Evolutionary conservation across 2,329 filamentous ascomycete species (phyloP).

Genomic region (Cercospora janseana): DNA sequence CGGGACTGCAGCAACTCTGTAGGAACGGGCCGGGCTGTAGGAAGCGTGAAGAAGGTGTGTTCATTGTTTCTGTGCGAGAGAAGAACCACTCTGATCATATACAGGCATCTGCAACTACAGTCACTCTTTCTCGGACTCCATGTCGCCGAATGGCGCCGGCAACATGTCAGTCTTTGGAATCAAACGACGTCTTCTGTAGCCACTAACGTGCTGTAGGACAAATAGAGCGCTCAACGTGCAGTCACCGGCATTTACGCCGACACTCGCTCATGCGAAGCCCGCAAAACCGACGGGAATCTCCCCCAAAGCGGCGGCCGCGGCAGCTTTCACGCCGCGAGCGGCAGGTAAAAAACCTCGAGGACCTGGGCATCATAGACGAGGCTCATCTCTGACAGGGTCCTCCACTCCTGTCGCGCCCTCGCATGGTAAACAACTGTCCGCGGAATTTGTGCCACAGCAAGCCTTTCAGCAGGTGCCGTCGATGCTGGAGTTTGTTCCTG

Average conservation of each 20-base stretch:
- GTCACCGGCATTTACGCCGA: conserved; percentile 75
- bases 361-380: conserved; percentile 13
- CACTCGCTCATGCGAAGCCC: conserved; percentile 48
- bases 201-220: conserved; percentile 21
- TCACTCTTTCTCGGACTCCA: conserved; percentile 33
- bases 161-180: conserved; percentile 30
- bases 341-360: conserved; percentile 31
- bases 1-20: conserved; percentile 32
- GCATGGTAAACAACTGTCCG: conserved; percentile 48
- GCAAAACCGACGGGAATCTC: conserved; percentile 76
- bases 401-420: conserved; percentile 42
- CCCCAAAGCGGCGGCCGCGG: conserved; percentile 84
- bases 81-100: conserved; percentile 13
- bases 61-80: neutral
- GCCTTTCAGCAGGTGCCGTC: conserved; percentile 42
- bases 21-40: conserved; percentile 38
- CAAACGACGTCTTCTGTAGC: too few species aligned
- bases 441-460: conserved; percentile 42
- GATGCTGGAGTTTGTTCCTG: conserved; percentile 51
- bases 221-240: conserved; percentile 90
- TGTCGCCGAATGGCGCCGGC: conserved; percentile 32
- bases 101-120: conserved; percentile 38
- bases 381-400: conserved; percentile 33
- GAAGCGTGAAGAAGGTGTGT: conserved; percentile 36
- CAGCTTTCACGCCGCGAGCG: conserved; percentile 73